A percentile compares a stretch with the other conserved stretches of the same genome.
These are phyloP conservation scores for Magnolia changhungtana DNA, from an alignment of 164 flowering plant genomes.

Conservation along the genomic window DNA sequence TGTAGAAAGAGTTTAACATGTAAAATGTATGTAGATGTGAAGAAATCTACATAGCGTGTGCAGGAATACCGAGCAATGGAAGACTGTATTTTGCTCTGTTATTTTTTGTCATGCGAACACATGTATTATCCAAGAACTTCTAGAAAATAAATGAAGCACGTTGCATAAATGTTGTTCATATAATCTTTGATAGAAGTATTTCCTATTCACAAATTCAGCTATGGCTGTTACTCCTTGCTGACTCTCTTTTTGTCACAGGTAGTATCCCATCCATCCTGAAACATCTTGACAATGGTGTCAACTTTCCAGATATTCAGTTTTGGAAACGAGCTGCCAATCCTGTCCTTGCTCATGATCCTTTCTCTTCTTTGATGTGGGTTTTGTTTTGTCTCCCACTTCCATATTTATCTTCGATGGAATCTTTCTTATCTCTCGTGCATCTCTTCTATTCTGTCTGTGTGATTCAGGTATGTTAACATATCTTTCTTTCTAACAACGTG, in stretches of 20 bases:
- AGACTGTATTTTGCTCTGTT: no score
- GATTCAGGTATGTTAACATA: slow-evolving; percentile 53
- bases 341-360: slow-evolving; percentile 75
- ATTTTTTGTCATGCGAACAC: no score
- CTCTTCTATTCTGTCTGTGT: slow-evolving; percentile 68
- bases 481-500: not conserved
- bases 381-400: slow-evolving; percentile 84
- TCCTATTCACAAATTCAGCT: not conserved
- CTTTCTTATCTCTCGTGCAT: slow-evolving; percentile 71
- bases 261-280: slow-evolving; percentile 36
- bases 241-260: slow-evolving; percentile 37
- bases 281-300: slow-evolving; percentile 35
- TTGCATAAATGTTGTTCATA: no score
- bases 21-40: no score
- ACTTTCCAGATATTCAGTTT: slow-evolving; percentile 57
- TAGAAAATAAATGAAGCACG: no score
- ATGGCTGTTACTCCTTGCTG: not conserved
- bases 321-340: slow-evolving; percentile 83
- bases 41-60: no score
- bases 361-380: slow-evolving; percentile 93
- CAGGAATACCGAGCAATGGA: no score
- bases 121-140: no score
- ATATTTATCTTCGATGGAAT: slow-evolving; percentile 48
- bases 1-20: not conserved
- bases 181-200: not conserved